Base-by-base conservation (phyloP, 73 alveolate genomes). In the Symbiodinium natans region DNA sequence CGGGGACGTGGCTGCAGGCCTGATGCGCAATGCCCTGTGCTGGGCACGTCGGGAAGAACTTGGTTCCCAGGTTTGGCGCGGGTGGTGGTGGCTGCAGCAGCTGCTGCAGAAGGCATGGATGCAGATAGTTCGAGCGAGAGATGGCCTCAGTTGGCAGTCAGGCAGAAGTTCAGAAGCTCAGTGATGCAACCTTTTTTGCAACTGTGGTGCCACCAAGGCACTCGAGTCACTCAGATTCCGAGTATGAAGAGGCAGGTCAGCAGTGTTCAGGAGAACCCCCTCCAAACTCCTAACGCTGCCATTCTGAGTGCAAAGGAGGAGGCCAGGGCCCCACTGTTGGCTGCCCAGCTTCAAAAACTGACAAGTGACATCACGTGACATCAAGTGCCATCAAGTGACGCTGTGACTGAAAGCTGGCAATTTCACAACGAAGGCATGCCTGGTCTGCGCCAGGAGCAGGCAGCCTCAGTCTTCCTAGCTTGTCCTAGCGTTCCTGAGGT, bases 21-120 rank as follows among this genome's bases (percentile, higher is more conserved):
- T 17, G 1, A 29, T 10, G 39, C 23, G 71, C 7, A 6, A 8
- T 6, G 17, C 71, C 1, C 3, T 29, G 71, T 52, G 71, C 71
- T n/a, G n/a, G n/a, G n/a, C n/a, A n/a, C n/a, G n/a, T n/a, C n/a
- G n/a, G n/a, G n/a, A n/a, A n/a, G n/a, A n/a, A n/a, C n/a, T n/a
- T n/a, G n/a, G n/a, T n/a, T n/a, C n/a, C n/a, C 86, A 90, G 97
- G 97, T 19, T 33, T 90, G 17, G 89, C 52, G 13, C 83, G 97
- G 29, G 34, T 90, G 40, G 80, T 85, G 15, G 97, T 90, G 56
- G 97, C 97, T 31, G 97, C 97, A 41, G 97, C 97, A 41, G 97
- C 88, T 1, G 97, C 97, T n/a, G 97, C 97, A 13, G 97, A 90
- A 90, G 97, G 83, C 0, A 90, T 90, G 97, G 97, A 90, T 41